These are phyloP conservation scores for Leccinum olivaceopallidum DNA, from an alignment of 768 basidiomycete species.

Conservation along the genomic window DNA sequence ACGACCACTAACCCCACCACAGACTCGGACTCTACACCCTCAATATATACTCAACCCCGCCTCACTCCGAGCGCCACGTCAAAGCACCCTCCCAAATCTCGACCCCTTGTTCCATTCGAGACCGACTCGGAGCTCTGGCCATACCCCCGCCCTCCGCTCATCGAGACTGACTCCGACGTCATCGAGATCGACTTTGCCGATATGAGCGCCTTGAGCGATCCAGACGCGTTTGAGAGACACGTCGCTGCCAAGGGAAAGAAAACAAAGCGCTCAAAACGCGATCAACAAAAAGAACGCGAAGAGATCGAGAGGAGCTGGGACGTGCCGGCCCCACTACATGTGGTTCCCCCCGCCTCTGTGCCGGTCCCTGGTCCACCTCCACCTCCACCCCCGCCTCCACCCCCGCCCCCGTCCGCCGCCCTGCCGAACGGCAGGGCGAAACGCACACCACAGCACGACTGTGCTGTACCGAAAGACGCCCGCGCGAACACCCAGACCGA, in stretches of 20 bases:
- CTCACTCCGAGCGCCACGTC: constrained; percentile 2
- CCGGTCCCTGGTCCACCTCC: neutral
- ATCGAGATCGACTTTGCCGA: constrained; percentile 78
- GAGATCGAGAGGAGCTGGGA: constrained; percentile 68
- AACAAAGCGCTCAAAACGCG: constrained; percentile 31
- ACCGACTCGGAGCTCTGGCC: constrained; percentile 73
- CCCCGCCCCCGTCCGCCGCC: neutral
- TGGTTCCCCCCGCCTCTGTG: constrained; percentile 17
- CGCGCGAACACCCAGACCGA: constrained; percentile 1
- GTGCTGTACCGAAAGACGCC: constrained; percentile 6
- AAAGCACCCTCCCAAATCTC: constrained; percentile 29
- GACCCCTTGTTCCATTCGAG: constrained; percentile 59
- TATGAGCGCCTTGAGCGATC: constrained; percentile 70
- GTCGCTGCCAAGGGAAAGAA: constrained; percentile 27
- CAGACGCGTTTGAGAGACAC: constrained; percentile 50
- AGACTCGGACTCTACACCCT: constrained; percentile 12
- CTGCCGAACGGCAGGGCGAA: constrained; percentile 31
- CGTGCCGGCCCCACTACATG: constrained; percentile 37
- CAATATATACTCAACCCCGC: constrained; percentile 12
- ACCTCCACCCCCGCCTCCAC: constrained; percentile 1
- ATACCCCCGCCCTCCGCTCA: constrained; percentile 51
- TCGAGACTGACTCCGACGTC: constrained; percentile 52
- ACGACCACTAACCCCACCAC: neutral
- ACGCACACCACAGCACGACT: constrained; percentile 3
- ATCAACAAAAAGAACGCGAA: constrained; percentile 40